Conservation (phyloP, 139 green algal species). For the Diplosphaera chodatii region DNA sequence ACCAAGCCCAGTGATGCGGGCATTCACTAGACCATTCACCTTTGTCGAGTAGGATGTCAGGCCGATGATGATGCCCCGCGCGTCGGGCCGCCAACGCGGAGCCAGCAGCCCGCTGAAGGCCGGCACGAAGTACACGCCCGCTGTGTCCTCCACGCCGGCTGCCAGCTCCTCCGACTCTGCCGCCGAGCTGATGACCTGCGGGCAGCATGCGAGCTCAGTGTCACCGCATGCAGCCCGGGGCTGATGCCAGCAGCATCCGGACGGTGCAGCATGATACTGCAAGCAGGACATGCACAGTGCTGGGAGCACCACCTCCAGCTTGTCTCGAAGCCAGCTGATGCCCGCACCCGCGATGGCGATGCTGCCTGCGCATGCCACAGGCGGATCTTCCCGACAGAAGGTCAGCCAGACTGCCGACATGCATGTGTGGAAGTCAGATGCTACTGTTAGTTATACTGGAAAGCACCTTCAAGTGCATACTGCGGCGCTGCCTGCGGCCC, state of each 20-base stretch:
- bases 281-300: conserved; percentile 8
- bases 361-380: conserved; percentile 26
- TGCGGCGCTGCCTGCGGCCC: conserved; percentile 38
- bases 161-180: conserved; percentile 53
- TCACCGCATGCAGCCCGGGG: too few relatives aligned
- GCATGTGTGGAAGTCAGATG: too few relatives aligned
- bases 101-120: conserved; percentile 93
- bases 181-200: conserved; percentile 42
- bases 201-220: too few relatives aligned
- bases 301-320: conserved; percentile 74
- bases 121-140: conserved; percentile 93
- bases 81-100: conserved; percentile 83
- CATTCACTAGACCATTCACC: too few relatives aligned
- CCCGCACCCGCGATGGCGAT: conserved; percentile 79
- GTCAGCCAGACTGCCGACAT: too few relatives aligned
- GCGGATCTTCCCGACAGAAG: not conserved
- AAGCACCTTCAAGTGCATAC: conserved; percentile 90
- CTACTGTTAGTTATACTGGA: too few relatives aligned
- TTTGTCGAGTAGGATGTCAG: conserved; percentile 63
- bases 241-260: too few relatives aligned
- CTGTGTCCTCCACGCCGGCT: conserved; percentile 44
- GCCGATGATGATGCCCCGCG: conserved; percentile 76
- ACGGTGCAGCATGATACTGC: too few relatives aligned
- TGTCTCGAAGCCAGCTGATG: conserved; percentile 81
- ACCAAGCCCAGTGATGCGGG: too few relatives aligned